Percentiles rank a stretch among this genome's conserved stretches.
Evolutionary conservation across 345 rosid genomes (phyloP).

Genomic region (Pelargonium nanum): DNA sequence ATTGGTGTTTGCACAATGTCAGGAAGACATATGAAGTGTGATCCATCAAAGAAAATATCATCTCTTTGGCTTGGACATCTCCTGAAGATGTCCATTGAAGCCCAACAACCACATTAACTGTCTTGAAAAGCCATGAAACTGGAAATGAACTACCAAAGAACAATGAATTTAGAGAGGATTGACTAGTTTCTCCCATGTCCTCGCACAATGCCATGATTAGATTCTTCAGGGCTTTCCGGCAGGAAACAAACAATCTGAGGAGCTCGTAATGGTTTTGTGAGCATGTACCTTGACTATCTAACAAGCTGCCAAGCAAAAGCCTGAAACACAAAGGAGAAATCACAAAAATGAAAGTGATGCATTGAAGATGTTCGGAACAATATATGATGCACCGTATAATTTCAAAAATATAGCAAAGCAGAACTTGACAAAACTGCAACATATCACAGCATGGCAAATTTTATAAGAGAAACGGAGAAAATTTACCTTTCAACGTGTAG

Average conservation of each 20-base stretch:
- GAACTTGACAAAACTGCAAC: too few species aligned
- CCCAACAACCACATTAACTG: slow-evolving; percentile 34
- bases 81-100: slow-evolving; percentile 20
- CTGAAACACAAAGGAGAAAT: slow-evolving; percentile 24
- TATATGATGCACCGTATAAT: neutral
- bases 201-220: slow-evolving; percentile 36
- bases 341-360: slow-evolving; percentile 5
- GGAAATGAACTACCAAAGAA: slow-evolving; percentile 34
- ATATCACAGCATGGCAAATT: neutral
- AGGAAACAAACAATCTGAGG: slow-evolving; percentile 48
- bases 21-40: slow-evolving; percentile 59
- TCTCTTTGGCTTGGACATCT: slow-evolving; percentile 20
- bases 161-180: slow-evolving; percentile 24
- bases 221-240: slow-evolving; percentile 64
- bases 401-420: neutral
- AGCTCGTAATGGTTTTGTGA: slow-evolving; percentile 25
- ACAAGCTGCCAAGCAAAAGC: slow-evolving; percentile 28
- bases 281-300: slow-evolving; percentile 21
- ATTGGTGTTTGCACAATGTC: slow-evolving; percentile 37
- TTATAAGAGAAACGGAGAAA: neutral
- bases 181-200: slow-evolving; percentile 24
- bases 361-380: neutral
- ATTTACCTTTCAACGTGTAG: slow-evolving; percentile 73
- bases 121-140: slow-evolving; percentile 65
- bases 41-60: slow-evolving; percentile 56